Conservation (phyloP, 192 early-diverging fungal species). For the Geranomyces michiganensis region DNA sequence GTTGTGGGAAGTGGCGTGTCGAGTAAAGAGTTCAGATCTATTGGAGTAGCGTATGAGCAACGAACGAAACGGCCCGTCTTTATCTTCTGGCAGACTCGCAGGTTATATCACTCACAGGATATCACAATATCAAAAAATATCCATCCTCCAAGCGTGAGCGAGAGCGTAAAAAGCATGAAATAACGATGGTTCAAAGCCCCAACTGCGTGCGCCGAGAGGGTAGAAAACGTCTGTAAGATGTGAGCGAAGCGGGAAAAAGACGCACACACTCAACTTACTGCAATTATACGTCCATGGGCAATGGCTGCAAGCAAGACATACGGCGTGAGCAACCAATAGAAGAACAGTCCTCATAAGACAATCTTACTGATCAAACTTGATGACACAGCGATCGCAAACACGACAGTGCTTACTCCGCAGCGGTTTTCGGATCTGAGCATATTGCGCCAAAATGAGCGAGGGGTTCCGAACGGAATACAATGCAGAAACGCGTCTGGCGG, state of each 20-base stretch:
- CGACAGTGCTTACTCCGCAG: constrained; percentile 94
- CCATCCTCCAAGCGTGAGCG: constrained; percentile 64
- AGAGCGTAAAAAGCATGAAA: constrained; percentile 79
- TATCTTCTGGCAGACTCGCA: too few species aligned
- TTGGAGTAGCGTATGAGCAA: too few species aligned
- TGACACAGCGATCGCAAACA: constrained; percentile 90
- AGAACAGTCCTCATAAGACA: too few species aligned
- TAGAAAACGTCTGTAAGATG: too few species aligned
- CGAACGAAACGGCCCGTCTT: background rate
- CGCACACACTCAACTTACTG: constrained; percentile 42
- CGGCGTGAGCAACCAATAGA: background rate
- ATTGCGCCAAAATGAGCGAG: background rate
- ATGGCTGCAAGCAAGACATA: constrained; percentile 55
- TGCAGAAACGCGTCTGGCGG: too few species aligned
- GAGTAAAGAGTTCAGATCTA: constrained; percentile 41
- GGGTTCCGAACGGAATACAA: background rate
- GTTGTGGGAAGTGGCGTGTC: constrained; percentile 25
- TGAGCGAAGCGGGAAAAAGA: too few species aligned
- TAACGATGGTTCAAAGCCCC: constrained; percentile 84
- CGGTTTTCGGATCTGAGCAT: constrained; percentile 70
- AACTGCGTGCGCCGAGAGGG: constrained; percentile 45
- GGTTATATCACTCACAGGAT: constrained; percentile 58
- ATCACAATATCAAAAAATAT: constrained; percentile 64
- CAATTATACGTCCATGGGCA: constrained; percentile 98
- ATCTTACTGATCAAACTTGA: constrained; percentile 86